Base-by-base conservation (phyloP, 805 yeast species). In the Pichia pseudocactophila region DNA sequence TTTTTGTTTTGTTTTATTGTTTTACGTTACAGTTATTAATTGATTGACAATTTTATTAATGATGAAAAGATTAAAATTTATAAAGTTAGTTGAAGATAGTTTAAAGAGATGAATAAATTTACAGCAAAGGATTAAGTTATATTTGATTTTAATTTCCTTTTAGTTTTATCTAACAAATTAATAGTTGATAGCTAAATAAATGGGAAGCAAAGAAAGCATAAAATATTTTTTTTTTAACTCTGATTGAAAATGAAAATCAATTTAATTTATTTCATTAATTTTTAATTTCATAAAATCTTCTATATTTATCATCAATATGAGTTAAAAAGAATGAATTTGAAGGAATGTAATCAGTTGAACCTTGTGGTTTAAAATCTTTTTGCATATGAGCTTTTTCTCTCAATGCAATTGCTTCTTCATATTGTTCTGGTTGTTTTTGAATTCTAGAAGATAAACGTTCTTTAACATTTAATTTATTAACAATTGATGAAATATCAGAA, bases 361-460 rank as follows among this genome's bases (percentile, higher is more conserved):
- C 97, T 46, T 70, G 62, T 54, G 98, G 98, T 61, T 71, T 68
- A 71, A 76, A 82, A 51, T 71, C 67, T 66, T 87, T 86, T 65
- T 86, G 74, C 63, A 87, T 69, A 61, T 90, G 96, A 37, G 90
- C 84, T 56, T 76, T 73, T 70, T 92, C 98, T 72, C 99, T 87
- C 54, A 85, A 72, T 22, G 68, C 80, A 53, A 92, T 74, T 38
- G 90, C 89, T 25, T 68, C 77, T 63, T 88, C 84, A 67, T 87
- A 92, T 57, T 82, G 79, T 57, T 73, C 73, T 49, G 98, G 97
- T 40, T 89, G 59, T 56, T 74, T 76, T 44, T 69, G 63, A 47
- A 56, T 62, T 73, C 98, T 85, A 51, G 66, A 66, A 41, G 72
- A 74, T 50, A 92, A 74, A 63, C 76, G 78, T 57, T 71, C 58